phyloP scores from a whole-genome alignment of 2,329 filamentous ascomycete species.

The Zelopaecilomyces penicillatus region DNA sequence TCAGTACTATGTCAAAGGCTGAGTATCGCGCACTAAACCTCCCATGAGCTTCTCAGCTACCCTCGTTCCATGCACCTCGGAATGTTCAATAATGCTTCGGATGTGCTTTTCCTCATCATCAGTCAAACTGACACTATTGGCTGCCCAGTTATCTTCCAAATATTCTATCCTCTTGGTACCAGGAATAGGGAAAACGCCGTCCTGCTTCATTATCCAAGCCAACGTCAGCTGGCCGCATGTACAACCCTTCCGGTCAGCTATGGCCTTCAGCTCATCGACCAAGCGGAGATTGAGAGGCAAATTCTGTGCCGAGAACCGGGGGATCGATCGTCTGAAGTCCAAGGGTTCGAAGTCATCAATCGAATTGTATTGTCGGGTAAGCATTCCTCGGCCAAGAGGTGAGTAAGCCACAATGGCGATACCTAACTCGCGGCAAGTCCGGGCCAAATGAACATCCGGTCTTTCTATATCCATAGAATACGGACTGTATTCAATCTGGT shows the following conservation, averaged over 20 bases:
- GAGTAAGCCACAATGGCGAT: constrained; percentile 48
- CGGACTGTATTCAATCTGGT: constrained; percentile 46
- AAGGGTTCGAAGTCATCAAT: constrained; percentile 34
- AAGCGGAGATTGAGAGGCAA: constrained; percentile 43
- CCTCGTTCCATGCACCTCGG: no score
- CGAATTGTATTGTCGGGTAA: constrained; percentile 42
- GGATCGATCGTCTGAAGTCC: constrained; percentile 11
- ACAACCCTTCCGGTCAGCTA: constrained; percentile 33
- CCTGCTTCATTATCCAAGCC: constrained; percentile 53
- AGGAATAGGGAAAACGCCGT: constrained; percentile 46
- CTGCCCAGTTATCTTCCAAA: constrained; percentile 28
- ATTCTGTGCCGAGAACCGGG: constrained; percentile 18
- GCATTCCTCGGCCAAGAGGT: constrained; percentile 50
- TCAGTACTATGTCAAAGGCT: no score
- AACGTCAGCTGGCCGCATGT: constrained; percentile 49
- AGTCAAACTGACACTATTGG: no score
- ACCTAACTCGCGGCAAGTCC: constrained; percentile 47
- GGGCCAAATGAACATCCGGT: constrained; percentile 36
- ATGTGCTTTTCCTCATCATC: no score
- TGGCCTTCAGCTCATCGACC: constrained; percentile 29
- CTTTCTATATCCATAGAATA: constrained; percentile 53
- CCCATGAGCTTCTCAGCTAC: no score
- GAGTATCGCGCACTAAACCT: no score
- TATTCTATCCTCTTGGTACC: constrained; percentile 35
- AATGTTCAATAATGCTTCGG: no score